Percentiles rank a stretch among this genome's conserved stretches.
Evolutionary conservation across 2,329 filamentous ascomycete genomes (phyloP).

Genomic region (Aspergillus sp.): DNA sequence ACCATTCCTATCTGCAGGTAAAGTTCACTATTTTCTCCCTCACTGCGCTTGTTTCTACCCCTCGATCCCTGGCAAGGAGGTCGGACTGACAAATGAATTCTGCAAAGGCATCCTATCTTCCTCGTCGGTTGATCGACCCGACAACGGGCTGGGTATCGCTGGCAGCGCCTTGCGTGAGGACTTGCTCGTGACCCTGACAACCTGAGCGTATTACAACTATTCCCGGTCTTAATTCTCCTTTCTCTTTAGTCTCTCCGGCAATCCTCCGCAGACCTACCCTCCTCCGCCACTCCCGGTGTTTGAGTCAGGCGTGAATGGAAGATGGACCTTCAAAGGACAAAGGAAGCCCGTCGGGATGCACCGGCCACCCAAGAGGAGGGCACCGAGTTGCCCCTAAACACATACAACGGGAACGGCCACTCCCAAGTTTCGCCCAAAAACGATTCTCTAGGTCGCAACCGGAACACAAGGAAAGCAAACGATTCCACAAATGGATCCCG

Average conservation of each 20-base stretch:
- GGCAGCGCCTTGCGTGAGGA: slow-evolving; percentile 24
- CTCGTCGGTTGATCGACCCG: slow-evolving; percentile 14
- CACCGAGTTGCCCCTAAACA: slow-evolving; percentile 35
- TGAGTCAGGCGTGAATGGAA: slow-evolving; percentile 17
- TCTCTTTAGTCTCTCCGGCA: not conserved
- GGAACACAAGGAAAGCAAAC: slow-evolving; percentile 24
- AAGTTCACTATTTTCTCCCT: slow-evolving; percentile 17
- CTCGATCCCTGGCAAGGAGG: slow-evolving; percentile 20
- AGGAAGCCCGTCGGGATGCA: slow-evolving; percentile 36
- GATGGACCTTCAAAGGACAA: slow-evolving; percentile 45
- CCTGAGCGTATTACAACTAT: slow-evolving; percentile 12
- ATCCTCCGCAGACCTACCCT: not conserved
- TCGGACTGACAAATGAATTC: slow-evolving; percentile 18
- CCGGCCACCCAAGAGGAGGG: slow-evolving; percentile 37
- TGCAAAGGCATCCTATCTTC: slow-evolving; percentile 19
- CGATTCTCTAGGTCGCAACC: slow-evolving; percentile 35
- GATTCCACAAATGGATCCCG: slow-evolving; percentile 22
- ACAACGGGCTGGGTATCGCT: slow-evolving; percentile 18
- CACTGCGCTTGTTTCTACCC: slow-evolving; percentile 11
- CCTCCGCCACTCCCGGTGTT: not conserved
- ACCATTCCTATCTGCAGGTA: slow-evolving; percentile 18
- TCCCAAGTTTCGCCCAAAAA: slow-evolving; percentile 38
- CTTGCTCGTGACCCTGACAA: slow-evolving; percentile 22
- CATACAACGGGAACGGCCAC: slow-evolving; percentile 33
- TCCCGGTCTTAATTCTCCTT: not conserved